phyloP scores from a whole-genome alignment of 83 land plant species.

The Thuja plicata region DNA sequence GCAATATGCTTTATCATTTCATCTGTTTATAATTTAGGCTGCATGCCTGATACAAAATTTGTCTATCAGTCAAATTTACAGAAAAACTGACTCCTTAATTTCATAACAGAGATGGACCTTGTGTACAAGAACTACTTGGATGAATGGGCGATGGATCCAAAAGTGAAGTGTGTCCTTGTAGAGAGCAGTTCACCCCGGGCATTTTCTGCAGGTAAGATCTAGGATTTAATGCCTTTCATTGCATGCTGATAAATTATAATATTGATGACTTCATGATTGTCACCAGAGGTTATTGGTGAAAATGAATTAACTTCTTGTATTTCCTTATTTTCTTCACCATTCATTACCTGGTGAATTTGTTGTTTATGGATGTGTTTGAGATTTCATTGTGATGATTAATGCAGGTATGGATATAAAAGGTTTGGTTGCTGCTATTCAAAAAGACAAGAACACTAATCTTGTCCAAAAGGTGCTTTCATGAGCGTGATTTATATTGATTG shows the following conservation, averaged over 20 bases:
- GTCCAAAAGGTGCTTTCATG: constrained; percentile 69
- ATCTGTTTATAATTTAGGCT: background rate
- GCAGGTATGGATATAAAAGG: constrained; percentile 99
- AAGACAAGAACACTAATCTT: constrained; percentile 75
- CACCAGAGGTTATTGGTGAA: background rate
- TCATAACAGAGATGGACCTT: constrained; percentile 76
- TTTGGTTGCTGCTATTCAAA: constrained; percentile 85
- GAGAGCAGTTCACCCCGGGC: constrained; percentile 94
- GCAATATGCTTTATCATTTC: background rate
- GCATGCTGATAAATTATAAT: background rate
- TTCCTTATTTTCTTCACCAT: background rate
- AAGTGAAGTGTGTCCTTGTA: constrained; percentile 82
- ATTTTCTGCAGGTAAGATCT: constrained; percentile 78
- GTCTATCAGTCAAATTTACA: background rate
- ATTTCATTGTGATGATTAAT: constrained; percentile 27
- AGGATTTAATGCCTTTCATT: constrained; percentile 10
- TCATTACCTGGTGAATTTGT: background rate
- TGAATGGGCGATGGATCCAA: constrained; percentile 70
- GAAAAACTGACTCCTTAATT: background rate
- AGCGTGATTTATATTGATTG: background rate
- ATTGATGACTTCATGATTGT: background rate
- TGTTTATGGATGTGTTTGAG: constrained; percentile 18
- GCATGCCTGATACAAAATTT: background rate
- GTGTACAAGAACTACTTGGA: constrained; percentile 74
- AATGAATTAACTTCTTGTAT: background rate